These are phyloP conservation scores for Fusarium tanahbumbuense DNA, from an alignment of 2,329 filamentous ascomycete species.

Conservation along the genomic window DNA sequence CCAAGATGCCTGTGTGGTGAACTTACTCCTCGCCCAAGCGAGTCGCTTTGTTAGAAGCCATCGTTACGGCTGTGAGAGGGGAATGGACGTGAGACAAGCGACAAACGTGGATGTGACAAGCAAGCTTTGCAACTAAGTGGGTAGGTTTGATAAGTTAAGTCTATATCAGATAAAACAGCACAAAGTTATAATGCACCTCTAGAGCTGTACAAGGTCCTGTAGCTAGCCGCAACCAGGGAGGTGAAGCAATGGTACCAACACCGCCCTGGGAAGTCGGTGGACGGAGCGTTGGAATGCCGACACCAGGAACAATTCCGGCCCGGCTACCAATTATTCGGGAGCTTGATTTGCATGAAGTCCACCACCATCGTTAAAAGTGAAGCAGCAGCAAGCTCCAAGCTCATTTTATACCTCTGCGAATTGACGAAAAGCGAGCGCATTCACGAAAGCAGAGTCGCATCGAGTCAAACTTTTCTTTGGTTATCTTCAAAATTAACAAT, in stretches of 20 bases:
- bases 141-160: background rate
- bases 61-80: conserved; percentile 47
- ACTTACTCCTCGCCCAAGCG: conserved; percentile 72
- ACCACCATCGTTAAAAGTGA: conserved; percentile 25
- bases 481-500: conserved; percentile 60
- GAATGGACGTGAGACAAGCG: background rate
- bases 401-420: conserved; percentile 18
- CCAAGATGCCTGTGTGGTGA: background rate
- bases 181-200: background rate
- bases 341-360: conserved; percentile 38
- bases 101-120: background rate
- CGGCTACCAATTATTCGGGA: conserved; percentile 47
- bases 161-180: background rate
- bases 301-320: conserved; percentile 52
- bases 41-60: conserved; percentile 71
- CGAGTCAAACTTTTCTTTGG: background rate
- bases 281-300: conserved; percentile 42
- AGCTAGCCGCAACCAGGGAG: conserved; percentile 21
- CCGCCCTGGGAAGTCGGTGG: conserved; percentile 40
- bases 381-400: conserved; percentile 30
- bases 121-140: background rate
- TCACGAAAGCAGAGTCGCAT: conserved; percentile 22
- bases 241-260: conserved; percentile 35
- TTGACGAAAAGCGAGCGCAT: conserved; percentile 11
- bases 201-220: conserved; percentile 11